phyloP scores from a whole-genome alignment of 768 basidiomycete species.

The Grammothele lineata region DNA sequence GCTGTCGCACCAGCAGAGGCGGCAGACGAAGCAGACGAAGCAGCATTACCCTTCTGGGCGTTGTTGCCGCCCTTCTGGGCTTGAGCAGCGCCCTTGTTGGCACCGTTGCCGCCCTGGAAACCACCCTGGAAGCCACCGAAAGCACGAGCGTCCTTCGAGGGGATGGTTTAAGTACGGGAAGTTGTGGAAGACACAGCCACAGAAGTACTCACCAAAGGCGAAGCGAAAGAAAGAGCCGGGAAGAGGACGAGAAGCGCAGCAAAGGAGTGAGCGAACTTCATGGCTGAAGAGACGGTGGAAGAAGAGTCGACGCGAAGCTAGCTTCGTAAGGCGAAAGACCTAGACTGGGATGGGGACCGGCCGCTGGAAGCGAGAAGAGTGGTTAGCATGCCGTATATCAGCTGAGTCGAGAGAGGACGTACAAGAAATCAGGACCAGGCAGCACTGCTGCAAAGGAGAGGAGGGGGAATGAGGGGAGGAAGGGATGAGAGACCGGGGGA shows the following conservation, averaged over 20 bases:
- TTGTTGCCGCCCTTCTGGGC: conserved; percentile 5
- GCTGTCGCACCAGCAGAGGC: conserved; percentile 7
- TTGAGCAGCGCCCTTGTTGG: neutral
- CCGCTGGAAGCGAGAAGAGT: conserved; percentile 8
- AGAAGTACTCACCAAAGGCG: conserved; percentile 19
- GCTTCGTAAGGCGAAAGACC: conserved; percentile 22
- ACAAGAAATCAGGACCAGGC: conserved; percentile 30
- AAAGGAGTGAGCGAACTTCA: conserved; percentile 47
- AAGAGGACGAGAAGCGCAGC: conserved; percentile 38
- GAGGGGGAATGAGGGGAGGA: conserved; percentile 19
- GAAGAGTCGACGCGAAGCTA: conserved; percentile 20
- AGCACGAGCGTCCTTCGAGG: neutral
- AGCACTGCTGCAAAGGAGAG: conserved; percentile 52
- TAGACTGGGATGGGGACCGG: conserved; percentile 19
- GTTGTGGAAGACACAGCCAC: too few relatives aligned
- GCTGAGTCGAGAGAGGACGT: conserved; percentile 21
- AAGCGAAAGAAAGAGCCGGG: conserved; percentile 30
- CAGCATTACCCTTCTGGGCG: conserved; percentile 4
- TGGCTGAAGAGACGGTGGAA: conserved; percentile 30
- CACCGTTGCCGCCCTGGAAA: neutral
- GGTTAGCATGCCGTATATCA: conserved; percentile 23
- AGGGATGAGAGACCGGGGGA: conserved; percentile 17
- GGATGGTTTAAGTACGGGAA: neutral
- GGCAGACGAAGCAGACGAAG: conserved; percentile 15
- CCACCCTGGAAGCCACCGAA: neutral